Base-by-base conservation (phyloP, 495 filamentous ascomycete species). In the Baudoinia panamericana region DNA sequence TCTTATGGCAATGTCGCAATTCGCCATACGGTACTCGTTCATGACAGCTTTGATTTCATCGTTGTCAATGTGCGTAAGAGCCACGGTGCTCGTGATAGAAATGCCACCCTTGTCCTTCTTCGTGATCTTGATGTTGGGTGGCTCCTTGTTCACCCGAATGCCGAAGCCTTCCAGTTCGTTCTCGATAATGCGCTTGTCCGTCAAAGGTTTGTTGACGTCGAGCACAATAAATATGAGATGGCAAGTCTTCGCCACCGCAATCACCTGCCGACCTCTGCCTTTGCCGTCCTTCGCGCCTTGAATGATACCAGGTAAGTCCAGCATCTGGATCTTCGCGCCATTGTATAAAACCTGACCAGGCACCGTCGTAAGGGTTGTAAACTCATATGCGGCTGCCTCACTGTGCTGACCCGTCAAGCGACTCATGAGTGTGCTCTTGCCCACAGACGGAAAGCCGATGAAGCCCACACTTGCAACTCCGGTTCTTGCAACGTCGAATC, bases 51-150 rank as follows among this genome's bases (percentile, higher is more conserved):
- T 86, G 66, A 96, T 93, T 67, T 97, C 92, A 48, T 95, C 90
- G 44, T 81, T 72, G 56, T 90, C 83, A 45, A 97, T 86, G 62
- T 97, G 84, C 7, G 82, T 84, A 46, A 97, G 68, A 0, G 85
- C 85, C 20, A 84, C 76, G 19, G 90, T 97, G 66, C 76, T 88
- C 7, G 86, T 93, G 57, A 97, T 92, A 52, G 77, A 82, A 53
- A 97, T 73, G 17, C 90, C 90, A 52, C 90, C 90, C 68, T 95
- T 96, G 62, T 97, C 92, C 68, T 97, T 97, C 73, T 97, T 97
- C 68, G 78, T 88, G 68, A 96, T 95, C 13, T 84, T 76, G 54
- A 97, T 97, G 59, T 97, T 97, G 21, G 92, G 90, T 22, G 90
- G 90, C 49, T 76, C 62, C 68, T 96, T 96, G 69, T 97, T 97